These are phyloP conservation scores for Komagataella ulmi DNA, from an alignment of 805 yeast genomes.

Conservation along the genomic window DNA sequence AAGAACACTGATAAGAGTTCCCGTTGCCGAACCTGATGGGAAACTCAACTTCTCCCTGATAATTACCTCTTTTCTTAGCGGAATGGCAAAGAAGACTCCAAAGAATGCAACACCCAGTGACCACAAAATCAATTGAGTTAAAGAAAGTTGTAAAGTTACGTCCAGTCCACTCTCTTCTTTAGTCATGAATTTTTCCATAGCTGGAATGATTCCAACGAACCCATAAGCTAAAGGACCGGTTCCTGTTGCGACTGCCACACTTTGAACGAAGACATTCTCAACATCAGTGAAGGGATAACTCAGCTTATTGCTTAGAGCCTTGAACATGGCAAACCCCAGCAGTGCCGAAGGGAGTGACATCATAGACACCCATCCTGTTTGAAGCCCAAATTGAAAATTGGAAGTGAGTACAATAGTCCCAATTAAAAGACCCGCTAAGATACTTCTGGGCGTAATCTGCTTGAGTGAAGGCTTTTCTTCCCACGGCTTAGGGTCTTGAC, in stretches of 20 bases:
- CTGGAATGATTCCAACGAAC: slow-evolving; percentile 90
- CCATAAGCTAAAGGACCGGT: slow-evolving; percentile 97
- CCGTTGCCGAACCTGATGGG: slow-evolving; percentile 95
- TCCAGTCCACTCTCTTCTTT: slow-evolving; percentile 63
- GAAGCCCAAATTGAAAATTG: slow-evolving; percentile 92
- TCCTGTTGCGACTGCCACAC: slow-evolving; percentile 93
- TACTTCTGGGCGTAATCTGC: slow-evolving; percentile 64
- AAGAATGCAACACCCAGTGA: slow-evolving; percentile 79
- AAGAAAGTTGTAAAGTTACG: slow-evolving; percentile 19
- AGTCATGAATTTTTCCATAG: slow-evolving; percentile 79
- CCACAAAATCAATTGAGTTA: slow-evolving; percentile 62
- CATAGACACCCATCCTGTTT: slow-evolving; percentile 99
- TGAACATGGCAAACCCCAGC: slow-evolving; percentile 75
- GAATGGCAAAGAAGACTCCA: slow-evolving; percentile 92
- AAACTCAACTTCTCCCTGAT: slow-evolving; percentile 80
- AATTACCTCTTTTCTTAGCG: slow-evolving; percentile 75
- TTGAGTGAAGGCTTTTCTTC: slow-evolving; percentile 36
- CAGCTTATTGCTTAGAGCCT: slow-evolving; percentile 26
- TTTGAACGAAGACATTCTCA: slow-evolving; percentile 88
- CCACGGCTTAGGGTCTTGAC: slow-evolving; percentile 16
- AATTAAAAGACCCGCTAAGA: slow-evolving; percentile 64
- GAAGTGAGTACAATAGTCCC: slow-evolving; percentile 82
- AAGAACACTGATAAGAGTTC: slow-evolving; percentile 77
- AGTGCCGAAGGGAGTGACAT: slow-evolving; percentile 94
- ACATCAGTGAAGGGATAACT: slow-evolving; percentile 58